Evolutionary conservation across 2,329 filamentous ascomycete species (phyloP).

Genomic region (Trichoderma oligosporum): DNA sequence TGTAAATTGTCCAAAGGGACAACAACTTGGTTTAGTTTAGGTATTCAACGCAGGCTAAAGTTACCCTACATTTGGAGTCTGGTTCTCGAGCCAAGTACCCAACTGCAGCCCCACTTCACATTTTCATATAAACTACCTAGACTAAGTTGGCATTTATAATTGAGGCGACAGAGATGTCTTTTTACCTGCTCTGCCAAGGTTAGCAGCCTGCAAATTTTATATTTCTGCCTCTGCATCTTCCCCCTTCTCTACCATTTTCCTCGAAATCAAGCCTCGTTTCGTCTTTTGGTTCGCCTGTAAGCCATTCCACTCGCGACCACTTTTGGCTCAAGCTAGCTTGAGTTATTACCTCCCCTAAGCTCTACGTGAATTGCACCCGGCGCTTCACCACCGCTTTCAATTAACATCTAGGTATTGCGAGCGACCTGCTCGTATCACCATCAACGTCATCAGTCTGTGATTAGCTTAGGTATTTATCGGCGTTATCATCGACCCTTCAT

Average conservation of each 20-base stretch:
- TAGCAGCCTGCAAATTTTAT: too few species aligned
- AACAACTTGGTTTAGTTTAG: too few species aligned
- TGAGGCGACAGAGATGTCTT: too few species aligned
- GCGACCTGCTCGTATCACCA: slow-evolving; percentile 5
- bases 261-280: too few species aligned
- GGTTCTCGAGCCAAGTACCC: not conserved
- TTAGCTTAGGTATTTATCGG: not conserved
- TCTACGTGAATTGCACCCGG: not conserved
- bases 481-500: not conserved
- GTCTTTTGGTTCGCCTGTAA: too few species aligned
- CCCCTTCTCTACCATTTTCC: too few species aligned
- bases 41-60: too few species aligned
- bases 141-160: too few species aligned
- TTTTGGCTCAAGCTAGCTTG: not conserved
- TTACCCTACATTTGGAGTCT: not conserved
- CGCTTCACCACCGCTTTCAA: not conserved
- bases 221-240: too few species aligned
- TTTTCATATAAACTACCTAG: not conserved
- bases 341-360: not conserved
- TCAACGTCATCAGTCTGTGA: not conserved
- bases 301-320: not conserved
- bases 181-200: too few species aligned
- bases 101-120: slow-evolving; percentile 6
- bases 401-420: not conserved
- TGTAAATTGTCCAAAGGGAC: too few species aligned